These are phyloP conservation scores for Lepiota subincarnata DNA, from an alignment of 768 basidiomycete genomes.

Conservation along the genomic window DNA sequence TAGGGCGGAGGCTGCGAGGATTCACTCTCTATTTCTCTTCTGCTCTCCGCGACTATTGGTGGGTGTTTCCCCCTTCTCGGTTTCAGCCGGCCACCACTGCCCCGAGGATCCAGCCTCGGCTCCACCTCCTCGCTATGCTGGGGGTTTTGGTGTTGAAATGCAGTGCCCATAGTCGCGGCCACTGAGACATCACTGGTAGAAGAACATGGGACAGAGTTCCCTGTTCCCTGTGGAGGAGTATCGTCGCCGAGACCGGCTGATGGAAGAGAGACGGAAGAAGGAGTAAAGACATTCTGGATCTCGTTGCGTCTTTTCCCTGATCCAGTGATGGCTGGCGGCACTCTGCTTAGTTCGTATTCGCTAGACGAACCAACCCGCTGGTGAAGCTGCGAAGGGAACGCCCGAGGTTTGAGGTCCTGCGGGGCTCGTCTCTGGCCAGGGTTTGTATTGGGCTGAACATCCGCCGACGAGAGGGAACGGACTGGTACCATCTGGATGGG, in stretches of 20 bases:
- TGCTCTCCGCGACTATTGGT: not conserved
- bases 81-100: not conserved
- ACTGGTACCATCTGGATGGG: not conserved
- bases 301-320: not conserved
- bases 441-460: not conserved
- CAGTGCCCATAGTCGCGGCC: not conserved
- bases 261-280: not conserved
- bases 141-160: not conserved
- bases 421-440: not conserved
- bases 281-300: no score
- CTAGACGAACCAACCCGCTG: not conserved
- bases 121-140: not conserved
- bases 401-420: not conserved
- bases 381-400: not conserved
- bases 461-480: not conserved
- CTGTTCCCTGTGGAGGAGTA: not conserved
- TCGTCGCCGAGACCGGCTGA: not conserved
- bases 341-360: not conserved
- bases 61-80: not conserved
- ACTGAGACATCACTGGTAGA: not conserved
- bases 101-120: not conserved
- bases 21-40: not conserved
- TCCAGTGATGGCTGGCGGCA: slow-evolving; percentile 1
- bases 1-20: slow-evolving; percentile 1
- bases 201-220: not conserved